Base-by-base conservation (phyloP, 2,329 filamentous ascomycete species). In the Alternaria burnsii region DNA sequence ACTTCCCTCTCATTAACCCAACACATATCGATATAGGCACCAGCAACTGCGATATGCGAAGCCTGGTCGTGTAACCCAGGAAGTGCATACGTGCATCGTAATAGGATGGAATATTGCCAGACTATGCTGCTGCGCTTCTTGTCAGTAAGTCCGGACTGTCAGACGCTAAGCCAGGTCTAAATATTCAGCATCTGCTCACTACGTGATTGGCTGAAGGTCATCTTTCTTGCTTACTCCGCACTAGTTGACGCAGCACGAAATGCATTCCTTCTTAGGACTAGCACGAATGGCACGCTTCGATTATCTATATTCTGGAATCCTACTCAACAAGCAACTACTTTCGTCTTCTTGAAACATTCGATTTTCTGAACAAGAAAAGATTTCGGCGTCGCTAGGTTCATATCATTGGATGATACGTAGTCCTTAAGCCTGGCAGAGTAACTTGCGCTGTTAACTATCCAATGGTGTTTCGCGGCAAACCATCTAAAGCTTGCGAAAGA, bases 401-500 rank as follows among this genome's bases (percentile, higher is more conserved):
- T 48, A 55, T 36, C 32, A 10, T 28, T 28, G 41, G 1, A 22
- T 30, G 11, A 30, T 34, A 18, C n/a, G 18, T 24, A 30, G n/a
- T n/a, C 8, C 32, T 12, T 48, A 18, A 32, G 14, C 4, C 26
- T 20, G 20, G 12, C 32, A 28, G 34, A 3, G 28, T n/a, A 7
- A 11, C 28, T 11, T 40, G 18, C 11, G 18, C 44, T 22, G 44
- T 20, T 16, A 20, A 34, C 11, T 4, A 48, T 48, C 50, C 26
- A 51, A 65, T 65, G 62, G 59, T 62, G 8, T 65, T 62, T 41
- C 65, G 68, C 16, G 69, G 69, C 11, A 69, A 60, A 30, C 66
- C 62, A 11, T 69, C 68, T 3, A 70, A 70, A 42, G 63, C 65
- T 18, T 71, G 69, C 41, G 54, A 58, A 18, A 48, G 69, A 34